phyloP scores from a whole-genome alignment of 441 rosid species.

The Pelargonium australe region DNA sequence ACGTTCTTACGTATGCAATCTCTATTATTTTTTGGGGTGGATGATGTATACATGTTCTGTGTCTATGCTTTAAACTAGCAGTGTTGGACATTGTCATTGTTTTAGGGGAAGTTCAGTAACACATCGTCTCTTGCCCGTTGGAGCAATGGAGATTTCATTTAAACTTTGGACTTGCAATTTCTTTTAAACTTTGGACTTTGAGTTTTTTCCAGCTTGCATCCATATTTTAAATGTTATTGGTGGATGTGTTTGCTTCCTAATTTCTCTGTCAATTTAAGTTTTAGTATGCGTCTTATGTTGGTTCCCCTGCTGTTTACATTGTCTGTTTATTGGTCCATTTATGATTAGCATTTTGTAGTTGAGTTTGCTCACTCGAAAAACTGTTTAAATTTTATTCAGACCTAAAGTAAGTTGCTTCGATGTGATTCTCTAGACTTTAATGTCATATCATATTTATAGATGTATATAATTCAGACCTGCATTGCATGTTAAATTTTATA shows the following conservation, averaged over 20 bases:
- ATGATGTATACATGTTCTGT: no score
- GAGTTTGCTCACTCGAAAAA: neutral
- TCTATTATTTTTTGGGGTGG: no score
- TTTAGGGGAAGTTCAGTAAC: no score
- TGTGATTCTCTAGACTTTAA: neutral
- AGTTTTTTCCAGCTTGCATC: neutral
- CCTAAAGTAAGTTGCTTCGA: neutral
- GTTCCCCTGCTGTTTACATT: neutral
- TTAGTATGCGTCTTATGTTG: neutral
- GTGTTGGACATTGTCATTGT: no score
- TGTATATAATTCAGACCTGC: neutral
- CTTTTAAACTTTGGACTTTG: neutral
- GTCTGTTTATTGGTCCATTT: neutral
- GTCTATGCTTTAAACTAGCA: no score
- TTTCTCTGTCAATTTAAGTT: neutral
- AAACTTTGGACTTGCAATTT: neutral
- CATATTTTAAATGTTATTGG: neutral
- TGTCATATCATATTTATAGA: neutral
- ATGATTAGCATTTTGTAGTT: neutral
- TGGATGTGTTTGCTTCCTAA: neutral
- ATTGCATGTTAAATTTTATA: neutral
- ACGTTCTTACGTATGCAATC: no score
- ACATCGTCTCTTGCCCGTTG: neutral
- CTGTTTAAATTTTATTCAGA: neutral
- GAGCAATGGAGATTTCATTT: neutral